Conservation (phyloP, 2,329 filamentous ascomycete genomes). For the Ascochyta lentis region DNA sequence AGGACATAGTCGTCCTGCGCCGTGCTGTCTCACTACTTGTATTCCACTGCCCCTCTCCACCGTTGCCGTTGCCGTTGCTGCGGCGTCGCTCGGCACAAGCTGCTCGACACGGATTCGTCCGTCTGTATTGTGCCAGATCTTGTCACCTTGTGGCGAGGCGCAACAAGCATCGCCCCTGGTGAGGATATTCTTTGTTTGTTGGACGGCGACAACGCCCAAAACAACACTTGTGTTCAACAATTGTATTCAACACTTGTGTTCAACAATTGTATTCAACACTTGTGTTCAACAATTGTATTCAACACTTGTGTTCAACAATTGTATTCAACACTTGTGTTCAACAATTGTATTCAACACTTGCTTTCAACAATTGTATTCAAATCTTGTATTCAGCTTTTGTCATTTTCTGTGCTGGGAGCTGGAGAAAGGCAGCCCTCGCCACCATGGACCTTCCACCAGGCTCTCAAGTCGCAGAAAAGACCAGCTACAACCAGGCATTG, state of each 20-base stretch:
- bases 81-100: neutral
- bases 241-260: no score
- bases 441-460: no score
- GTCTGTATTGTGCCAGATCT: slow-evolving; percentile 4
- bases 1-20: neutral
- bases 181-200: slow-evolving; percentile 1
- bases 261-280: no score
- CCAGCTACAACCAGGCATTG: no score
- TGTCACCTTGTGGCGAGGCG: slow-evolving; percentile 11
- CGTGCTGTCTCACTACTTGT: neutral
- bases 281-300: neutral
- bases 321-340: neutral
- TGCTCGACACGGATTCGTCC: neutral
- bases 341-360: no score
- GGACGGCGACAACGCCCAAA: neutral
- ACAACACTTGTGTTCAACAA: neutral
- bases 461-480: no score
- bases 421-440: no score
- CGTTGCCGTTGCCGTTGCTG: neutral
- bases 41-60: neutral
- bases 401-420: neutral
- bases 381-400: neutral
- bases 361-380: no score
- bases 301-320: no score
- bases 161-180: slow-evolving; percentile 14